A percentile compares a stretch with the other conserved stretches of the same genome.
These are phyloP conservation scores for Gossypium trilobum DNA, from an alignment of 441 rosid species.

Conservation along the genomic window DNA sequence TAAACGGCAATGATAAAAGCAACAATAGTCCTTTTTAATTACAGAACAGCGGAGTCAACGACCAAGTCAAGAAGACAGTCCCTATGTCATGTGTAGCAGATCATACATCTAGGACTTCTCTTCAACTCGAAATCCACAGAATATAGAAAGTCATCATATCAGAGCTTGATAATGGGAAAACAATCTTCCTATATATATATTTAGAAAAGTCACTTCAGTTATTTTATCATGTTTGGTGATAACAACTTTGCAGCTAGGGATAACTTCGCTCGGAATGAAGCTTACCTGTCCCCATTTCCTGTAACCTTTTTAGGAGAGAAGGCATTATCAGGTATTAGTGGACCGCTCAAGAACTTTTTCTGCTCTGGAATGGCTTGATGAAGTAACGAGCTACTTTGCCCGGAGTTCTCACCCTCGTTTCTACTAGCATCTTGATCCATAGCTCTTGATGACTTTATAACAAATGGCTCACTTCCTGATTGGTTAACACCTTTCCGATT, in stretches of 20 bases:
- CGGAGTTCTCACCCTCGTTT: constrained; percentile 37
- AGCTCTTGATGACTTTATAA: constrained; percentile 32
- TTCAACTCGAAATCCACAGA: background rate
- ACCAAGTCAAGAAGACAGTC: background rate
- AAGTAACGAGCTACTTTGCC: constrained; percentile 37
- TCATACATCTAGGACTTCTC: constrained; percentile 1
- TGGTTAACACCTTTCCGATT: constrained; percentile 34
- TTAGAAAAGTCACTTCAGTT: background rate
- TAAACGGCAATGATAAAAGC: constrained; percentile 10
- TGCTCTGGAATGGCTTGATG: constrained; percentile 38
- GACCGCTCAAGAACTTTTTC: constrained; percentile 55
- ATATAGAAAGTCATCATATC: background rate
- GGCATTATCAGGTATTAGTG: constrained; percentile 46
- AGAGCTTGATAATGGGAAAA: background rate
- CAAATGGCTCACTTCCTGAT: constrained; percentile 36
- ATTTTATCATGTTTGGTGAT: background rate
- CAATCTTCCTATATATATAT: background rate
- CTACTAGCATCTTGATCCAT: constrained; percentile 31
- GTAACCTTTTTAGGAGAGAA: constrained; percentile 45
- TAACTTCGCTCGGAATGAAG: constrained; percentile 10
- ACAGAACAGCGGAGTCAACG: background rate
- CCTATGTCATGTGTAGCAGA: background rate
- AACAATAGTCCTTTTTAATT: background rate
- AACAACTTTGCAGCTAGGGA: background rate
- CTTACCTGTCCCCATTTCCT: constrained; percentile 64